These are phyloP conservation scores for Triangularia verruculosa DNA, from an alignment of 2,329 filamentous ascomycete genomes.

Conservation along the genomic window DNA sequence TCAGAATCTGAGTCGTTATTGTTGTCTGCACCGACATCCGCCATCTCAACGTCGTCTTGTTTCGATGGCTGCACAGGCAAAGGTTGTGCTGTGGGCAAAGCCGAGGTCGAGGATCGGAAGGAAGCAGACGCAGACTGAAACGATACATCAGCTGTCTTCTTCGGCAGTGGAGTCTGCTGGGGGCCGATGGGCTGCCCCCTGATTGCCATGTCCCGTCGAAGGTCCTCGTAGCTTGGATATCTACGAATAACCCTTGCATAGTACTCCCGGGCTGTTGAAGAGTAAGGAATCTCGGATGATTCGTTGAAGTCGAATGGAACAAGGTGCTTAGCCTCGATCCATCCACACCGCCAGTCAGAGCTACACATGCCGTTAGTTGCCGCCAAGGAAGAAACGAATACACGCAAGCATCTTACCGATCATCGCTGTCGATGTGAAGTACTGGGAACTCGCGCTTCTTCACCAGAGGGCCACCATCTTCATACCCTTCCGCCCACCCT, in stretches of 20 bases:
- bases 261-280: constrained; percentile 19
- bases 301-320: constrained; percentile 26
- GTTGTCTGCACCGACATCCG: constrained; percentile 6
- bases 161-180: not conserved
- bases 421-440: constrained; percentile 38
- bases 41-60: constrained; percentile 23
- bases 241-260: constrained; percentile 10
- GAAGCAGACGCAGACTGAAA: not conserved
- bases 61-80: not conserved
- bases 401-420: constrained; percentile 20
- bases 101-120: not conserved
- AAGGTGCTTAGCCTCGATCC: constrained; percentile 26
- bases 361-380: not conserved
- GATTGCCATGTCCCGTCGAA: not conserved
- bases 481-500: constrained; percentile 38
- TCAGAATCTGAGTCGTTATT: constrained; percentile 17
- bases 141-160: not conserved
- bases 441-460: constrained; percentile 39
- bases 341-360: constrained; percentile 21
- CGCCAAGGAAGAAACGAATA: constrained; percentile 1
- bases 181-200: not conserved
- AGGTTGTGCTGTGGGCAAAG: not conserved
- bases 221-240: constrained; percentile 1
- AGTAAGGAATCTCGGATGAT: constrained; percentile 19
- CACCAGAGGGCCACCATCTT: constrained; percentile 35